These are phyloP conservation scores for Eucalyptus cloeziana DNA, from an alignment of 345 rosid species.

Conservation along the genomic window DNA sequence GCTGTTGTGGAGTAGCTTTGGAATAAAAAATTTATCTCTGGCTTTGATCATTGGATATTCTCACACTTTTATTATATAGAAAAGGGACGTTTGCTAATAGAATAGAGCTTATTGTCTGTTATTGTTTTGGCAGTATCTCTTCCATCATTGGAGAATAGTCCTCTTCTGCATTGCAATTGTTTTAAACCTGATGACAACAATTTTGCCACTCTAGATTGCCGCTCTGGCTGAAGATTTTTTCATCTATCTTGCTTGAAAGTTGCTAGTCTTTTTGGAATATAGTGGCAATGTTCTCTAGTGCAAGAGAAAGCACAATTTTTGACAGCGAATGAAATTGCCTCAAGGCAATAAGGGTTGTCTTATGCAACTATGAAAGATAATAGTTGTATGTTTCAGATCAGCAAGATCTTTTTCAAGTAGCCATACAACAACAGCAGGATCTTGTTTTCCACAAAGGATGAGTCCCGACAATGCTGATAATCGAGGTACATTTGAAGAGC, in stretches of 20 bases:
- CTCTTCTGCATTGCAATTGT: neutral
- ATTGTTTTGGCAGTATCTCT: neutral
- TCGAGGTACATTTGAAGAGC: slow-evolving; percentile 38
- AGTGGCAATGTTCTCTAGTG: neutral
- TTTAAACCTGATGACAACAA: neutral
- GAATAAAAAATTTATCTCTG: neutral
- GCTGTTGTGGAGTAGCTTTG: neutral
- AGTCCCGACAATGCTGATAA: slow-evolving; percentile 16
- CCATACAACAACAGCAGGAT: slow-evolving; percentile 62
- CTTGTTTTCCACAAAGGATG: slow-evolving; percentile 41
- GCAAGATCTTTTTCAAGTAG: slow-evolving; percentile 77
- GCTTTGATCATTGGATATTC: neutral
- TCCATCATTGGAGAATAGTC: neutral
- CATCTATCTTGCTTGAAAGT: neutral
- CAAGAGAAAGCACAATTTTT: neutral
- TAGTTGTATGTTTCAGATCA: slow-evolving; percentile 27
- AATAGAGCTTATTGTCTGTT: neutral
- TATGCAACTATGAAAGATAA: neutral
- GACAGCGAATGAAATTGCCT: neutral
- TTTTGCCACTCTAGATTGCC: neutral
- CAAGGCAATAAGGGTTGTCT: neutral
- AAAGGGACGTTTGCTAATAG: neutral
- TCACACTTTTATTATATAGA: neutral
- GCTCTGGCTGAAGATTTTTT: neutral
- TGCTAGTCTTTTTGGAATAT: neutral